Evolutionary conservation across 1,284 basidiomycete genomes (phyloP), one percentile per base, ranked within the genome.

Genomic region (Ceratorhiza oryzae-sativae): DNA sequence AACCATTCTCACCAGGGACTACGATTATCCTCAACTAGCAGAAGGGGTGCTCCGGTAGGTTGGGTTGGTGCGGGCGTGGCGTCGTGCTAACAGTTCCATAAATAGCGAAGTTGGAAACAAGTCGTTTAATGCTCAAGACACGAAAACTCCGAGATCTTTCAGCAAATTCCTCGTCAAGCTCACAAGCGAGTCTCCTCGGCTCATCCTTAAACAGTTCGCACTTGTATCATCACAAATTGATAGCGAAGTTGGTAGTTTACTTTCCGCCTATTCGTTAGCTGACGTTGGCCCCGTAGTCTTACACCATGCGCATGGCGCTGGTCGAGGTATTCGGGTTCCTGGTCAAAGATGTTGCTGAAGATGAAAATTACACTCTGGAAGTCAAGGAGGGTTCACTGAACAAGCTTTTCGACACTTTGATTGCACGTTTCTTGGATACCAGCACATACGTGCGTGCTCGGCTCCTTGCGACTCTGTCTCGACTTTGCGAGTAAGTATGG

Each of bases 231-330:
- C 87, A 25, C 96, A 98, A 78, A 84, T 98, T 39, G 97, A 99
- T 78, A 95, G 93, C 36, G 97, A 99, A 82, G 94, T 93, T 77
- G 23, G 86, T 78, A 8, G 18, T 1, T 32, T 18, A 13, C 36
- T 13, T 8, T 27, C 34, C 49, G 41, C 15, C 12, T 36, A 62
- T 10, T 39, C 65, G 23, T 46, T 56, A 59, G 63, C 27, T 75
- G 42, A 72, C 72, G 25, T 13, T 2, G 25, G 20, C 48, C 15
- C 41, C 25, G 10, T 73, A 95, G 92, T 91, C 94, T 0, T 97
- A 98, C 78, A 94, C 95, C 0, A 97, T 99, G 90, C 92, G 97
- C 42, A 93, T 95, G 83, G 93, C 93, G 0, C 85, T 97, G 71
- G 87, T 97, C 58, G 95, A 97, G 79, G 87, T 95, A 72, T 88